Base-by-base conservation (phyloP, 176 grass and related monocot species). In the Thinopyrum elongatum region DNA sequence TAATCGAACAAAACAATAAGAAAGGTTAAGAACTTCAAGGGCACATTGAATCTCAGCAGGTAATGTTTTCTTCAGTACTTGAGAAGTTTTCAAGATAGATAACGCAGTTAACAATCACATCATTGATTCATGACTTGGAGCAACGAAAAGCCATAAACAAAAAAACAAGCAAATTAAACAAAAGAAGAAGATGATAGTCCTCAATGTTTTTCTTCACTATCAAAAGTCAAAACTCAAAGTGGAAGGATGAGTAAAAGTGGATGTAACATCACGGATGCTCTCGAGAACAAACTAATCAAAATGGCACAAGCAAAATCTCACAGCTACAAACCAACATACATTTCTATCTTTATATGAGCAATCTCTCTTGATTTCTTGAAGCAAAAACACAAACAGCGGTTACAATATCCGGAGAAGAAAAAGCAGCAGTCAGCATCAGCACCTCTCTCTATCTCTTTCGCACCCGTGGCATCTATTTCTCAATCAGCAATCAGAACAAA, bases 151-250 rank as follows among this genome's bases (percentile, higher is more conserved):
- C 39, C 10, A 41, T 10, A 41, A 41, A 41, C 39, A 41, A 41
- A 41, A 9, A 41, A 41, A 41, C 0, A 41, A 10, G 0, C 39
- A 41, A 41, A 41, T 41, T 41, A 11, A 9, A 11, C 0, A 41
- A 10, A 41, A 41, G 39, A 39, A 41, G 39, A 41, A 11, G 39
- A 11, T 11, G 10, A 3, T 0, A 41, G 39, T 86, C 79, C 86
- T 83, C 79, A 23, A 14, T 68, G 6, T 8, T 89, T 67, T 83
- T 92, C 90, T 88, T 89, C 82, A 92, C 79, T 70, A 65, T 33
- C 29, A 33, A 82, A 47, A 47, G 1, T 15, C 10, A 42, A 11
- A 42, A 42, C 39, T 42, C 39, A 42, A 42, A 42, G 38, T 41
- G 38, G 9, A 41, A 41, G 38, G 38, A 41, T 41, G 38, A 10